A percentile compares a stretch with the other conserved stretches of the same genome.
Evolutionary conservation across 139 green algal genomes (phyloP).

Genomic region (Chlorella sorokiniana): DNA sequence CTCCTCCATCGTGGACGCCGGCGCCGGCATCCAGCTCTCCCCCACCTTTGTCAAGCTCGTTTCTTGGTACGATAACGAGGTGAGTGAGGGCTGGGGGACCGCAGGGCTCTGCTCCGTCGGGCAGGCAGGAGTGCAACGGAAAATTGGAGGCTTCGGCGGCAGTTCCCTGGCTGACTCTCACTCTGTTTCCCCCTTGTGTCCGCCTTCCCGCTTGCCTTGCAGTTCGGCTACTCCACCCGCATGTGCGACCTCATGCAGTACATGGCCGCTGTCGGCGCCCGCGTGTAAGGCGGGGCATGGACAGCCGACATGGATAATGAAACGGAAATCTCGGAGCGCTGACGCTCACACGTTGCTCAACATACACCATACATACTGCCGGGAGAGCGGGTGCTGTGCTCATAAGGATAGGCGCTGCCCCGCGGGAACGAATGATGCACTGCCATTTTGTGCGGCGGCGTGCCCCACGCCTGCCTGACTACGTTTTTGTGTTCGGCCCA

Average conservation of each 20-base stretch:
- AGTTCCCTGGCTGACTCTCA: not conserved
- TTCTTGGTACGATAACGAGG: slow-evolving; percentile 35
- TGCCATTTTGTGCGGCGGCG: no score
- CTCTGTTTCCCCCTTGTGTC: not conserved
- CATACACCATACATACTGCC: no score
- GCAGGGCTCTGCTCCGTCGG: not conserved
- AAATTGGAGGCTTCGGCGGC: not conserved
- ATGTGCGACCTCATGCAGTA: slow-evolving; percentile 30
- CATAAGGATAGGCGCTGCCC: no score
- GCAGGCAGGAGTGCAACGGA: not conserved
- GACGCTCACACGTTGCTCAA: no score
- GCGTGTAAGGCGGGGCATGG: not conserved
- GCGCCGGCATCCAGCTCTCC: slow-evolving; percentile 87
- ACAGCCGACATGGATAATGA: not conserved
- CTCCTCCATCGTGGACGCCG: slow-evolving; percentile 86
- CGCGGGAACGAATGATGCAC: no score
- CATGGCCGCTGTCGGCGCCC: slow-evolving; percentile 27
- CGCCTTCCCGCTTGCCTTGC: not conserved
- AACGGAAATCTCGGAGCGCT: no score
- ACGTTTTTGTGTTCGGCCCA: no score
- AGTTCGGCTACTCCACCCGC: slow-evolving; percentile 59
- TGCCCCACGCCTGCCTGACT: no score
- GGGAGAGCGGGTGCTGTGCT: no score
- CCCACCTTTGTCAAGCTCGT: slow-evolving; percentile 73
- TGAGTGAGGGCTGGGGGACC: not conserved